These are phyloP conservation scores for Xylariales sp. DNA, from an alignment of 2,329 filamentous ascomycete species.

Conservation along the genomic window DNA sequence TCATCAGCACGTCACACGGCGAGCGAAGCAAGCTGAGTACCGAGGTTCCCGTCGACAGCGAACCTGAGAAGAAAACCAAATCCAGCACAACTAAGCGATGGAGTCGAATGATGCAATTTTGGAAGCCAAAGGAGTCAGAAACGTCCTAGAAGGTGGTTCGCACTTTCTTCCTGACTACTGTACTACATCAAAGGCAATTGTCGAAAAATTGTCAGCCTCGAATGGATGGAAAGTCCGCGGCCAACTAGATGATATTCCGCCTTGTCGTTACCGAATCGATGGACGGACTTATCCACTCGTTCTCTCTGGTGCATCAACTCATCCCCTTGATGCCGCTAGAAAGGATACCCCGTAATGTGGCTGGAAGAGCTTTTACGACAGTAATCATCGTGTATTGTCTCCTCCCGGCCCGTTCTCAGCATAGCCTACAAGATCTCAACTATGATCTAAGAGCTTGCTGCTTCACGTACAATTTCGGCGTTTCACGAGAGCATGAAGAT, in stretches of 20 bases:
- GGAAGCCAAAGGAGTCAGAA: constrained; percentile 55
- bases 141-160: constrained; percentile 15
- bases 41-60: constrained; percentile 54
- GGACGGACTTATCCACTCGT: too few relatives aligned
- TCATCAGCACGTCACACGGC: constrained; percentile 70
- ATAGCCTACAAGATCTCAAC: constrained; percentile 13
- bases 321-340: too few relatives aligned
- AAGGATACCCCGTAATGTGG: too few relatives aligned
- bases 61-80: constrained; percentile 54
- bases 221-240: too few relatives aligned
- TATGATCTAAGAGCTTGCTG: constrained; percentile 11
- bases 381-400: too few relatives aligned
- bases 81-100: constrained; percentile 63
- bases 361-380: too few relatives aligned
- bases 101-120: constrained; percentile 74
- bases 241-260: too few relatives aligned
- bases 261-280: too few relatives aligned
- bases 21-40: constrained; percentile 72
- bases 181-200: constrained; percentile 1
- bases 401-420: not conserved
- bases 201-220: too few relatives aligned
- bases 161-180: constrained; percentile 6
- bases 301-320: too few relatives aligned
- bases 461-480: constrained; percentile 16
- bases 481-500: constrained; percentile 23